Base-by-base conservation (phyloP, 345 rosid genomes). In the Combretum micranthum region DNA sequence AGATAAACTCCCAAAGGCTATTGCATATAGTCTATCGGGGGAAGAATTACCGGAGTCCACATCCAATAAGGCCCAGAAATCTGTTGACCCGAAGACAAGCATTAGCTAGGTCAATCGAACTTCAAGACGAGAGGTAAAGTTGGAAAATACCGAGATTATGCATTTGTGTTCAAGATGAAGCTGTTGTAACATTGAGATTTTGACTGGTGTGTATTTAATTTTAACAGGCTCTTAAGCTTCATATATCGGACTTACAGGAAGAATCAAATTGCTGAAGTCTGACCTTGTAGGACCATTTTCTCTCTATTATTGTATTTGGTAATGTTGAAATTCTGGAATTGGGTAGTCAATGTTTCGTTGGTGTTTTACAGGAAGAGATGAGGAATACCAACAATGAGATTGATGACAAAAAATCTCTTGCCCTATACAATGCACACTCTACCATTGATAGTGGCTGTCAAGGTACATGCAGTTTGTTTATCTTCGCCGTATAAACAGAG, bases 51-150 rank as follows among this genome's bases (percentile, higher is more conserved):
- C 60, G 45, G 53, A 65, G 69, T 44, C 98, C 98, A 51, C 20
- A 17, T 20, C 57, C 47, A 44, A 45, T 88, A 72, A 82, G 82
- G 72, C 98, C 98, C 52, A 43, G 64, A 42, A 88, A 82, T 62
- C 78, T 91, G 48, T 72, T 91, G 73, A 77, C 95, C 13, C 80
- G 78, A 68, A 80, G 83, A 64, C 90, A 91, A 61, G 96, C 95
- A 63, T 84, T 84, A 20, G 85, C 87, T 63, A 82, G 81, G 55
- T 85, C 98, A 55, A 70, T 91, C 57, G 98, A 88, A 69, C 92
- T 91, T 73, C 98, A 88, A 88, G 98, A 68, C 79, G 85, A 37
- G 98, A 88, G 83, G 95, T 88, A 79, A 65, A 17, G 42, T 46
- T 32, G 5, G n/a, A 32, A 32, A 32, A 32, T 32, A 32, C 39